Conservation (phyloP, 805 yeast species). For the Brettanomyces nanus region DNA sequence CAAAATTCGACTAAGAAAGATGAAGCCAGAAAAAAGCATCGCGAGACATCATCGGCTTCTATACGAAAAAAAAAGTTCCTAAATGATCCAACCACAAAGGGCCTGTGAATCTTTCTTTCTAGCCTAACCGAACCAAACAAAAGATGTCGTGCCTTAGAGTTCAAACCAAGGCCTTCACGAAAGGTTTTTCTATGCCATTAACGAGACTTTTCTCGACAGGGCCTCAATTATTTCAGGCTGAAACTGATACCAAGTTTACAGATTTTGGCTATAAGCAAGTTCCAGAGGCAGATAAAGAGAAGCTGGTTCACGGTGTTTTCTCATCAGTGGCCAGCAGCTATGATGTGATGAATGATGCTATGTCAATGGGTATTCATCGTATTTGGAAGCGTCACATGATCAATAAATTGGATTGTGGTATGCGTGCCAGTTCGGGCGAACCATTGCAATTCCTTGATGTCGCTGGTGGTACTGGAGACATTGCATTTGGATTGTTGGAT, state of each 20-base stretch:
- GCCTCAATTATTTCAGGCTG: not conserved
- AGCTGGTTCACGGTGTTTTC: slow-evolving; percentile 77
- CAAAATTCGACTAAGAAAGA: no score
- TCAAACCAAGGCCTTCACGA: not conserved
- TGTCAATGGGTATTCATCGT: slow-evolving; percentile 93
- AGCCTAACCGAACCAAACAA: no score
- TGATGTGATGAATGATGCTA: slow-evolving; percentile 96
- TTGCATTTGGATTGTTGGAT: slow-evolving; percentile 89
- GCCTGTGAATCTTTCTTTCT: no score
- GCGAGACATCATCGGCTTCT: no score
- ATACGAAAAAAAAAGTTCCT: no score
- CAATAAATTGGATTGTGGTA: slow-evolving; percentile 83
- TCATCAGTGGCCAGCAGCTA: slow-evolving; percentile 91
- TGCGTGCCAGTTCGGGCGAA: slow-evolving; percentile 67
- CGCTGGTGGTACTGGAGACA: slow-evolving; percentile 98
- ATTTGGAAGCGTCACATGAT: slow-evolving; percentile 93
- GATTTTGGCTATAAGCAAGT: slow-evolving; percentile 91
- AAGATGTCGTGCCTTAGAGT: not conserved
- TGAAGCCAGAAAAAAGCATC: no score
- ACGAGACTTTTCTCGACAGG: not conserved
- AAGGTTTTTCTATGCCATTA: not conserved
- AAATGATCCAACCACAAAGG: no score
- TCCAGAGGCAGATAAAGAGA: slow-evolving; percentile 70
- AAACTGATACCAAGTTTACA: slow-evolving; percentile 31
- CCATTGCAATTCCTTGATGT: slow-evolving; percentile 89